Conservation (phyloP, 345 rosid species). For the Acer negundo region DNA sequence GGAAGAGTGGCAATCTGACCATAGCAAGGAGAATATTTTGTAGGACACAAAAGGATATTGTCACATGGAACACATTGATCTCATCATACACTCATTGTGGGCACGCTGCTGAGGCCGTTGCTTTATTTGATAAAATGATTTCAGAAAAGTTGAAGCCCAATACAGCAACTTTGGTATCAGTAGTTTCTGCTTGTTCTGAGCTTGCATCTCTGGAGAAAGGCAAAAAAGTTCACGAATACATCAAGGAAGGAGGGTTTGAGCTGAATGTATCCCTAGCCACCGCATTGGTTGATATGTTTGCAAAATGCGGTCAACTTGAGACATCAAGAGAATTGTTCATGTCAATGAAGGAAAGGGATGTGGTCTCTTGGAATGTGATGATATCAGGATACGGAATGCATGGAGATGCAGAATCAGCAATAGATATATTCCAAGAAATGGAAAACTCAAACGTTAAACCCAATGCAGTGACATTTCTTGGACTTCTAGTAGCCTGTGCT, state of each 20-base stretch:
- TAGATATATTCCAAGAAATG: slow-evolving; percentile 56
- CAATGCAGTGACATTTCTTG: slow-evolving; percentile 59
- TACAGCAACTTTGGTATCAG: slow-evolving; percentile 50
- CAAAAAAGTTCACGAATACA: slow-evolving; percentile 46
- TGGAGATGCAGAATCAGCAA: slow-evolving; percentile 55
- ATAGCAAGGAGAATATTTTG: slow-evolving; percentile 47
- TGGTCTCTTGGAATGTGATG: slow-evolving; percentile 69
- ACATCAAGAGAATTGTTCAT: slow-evolving; percentile 53
- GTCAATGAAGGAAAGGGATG: slow-evolving; percentile 49
- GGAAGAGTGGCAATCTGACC: slow-evolving; percentile 48
- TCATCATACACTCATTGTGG: slow-evolving; percentile 43
- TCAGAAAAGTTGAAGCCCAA: slow-evolving; percentile 45
- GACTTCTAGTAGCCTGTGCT: slow-evolving; percentile 66
- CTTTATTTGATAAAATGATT: slow-evolving; percentile 59
- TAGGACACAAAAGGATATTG: slow-evolving; percentile 35
- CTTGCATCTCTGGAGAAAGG: slow-evolving; percentile 59
- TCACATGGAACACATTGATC: slow-evolving; percentile 67
- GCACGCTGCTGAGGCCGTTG: slow-evolving; percentile 45
- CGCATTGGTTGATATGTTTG: slow-evolving; percentile 69
- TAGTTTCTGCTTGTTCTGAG: slow-evolving; percentile 66
- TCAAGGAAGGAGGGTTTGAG: slow-evolving; percentile 46
- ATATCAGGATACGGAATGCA: slow-evolving; percentile 67
- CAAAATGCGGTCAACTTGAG: slow-evolving; percentile 66
- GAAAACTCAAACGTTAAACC: slow-evolving; percentile 54
- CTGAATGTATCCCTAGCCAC: slow-evolving; percentile 55